Percentiles rank a stretch among this genome's conserved stretches.
Evolutionary conservation across 2,329 filamentous ascomycete species (phyloP).

Genomic region (Fusarium foetens): DNA sequence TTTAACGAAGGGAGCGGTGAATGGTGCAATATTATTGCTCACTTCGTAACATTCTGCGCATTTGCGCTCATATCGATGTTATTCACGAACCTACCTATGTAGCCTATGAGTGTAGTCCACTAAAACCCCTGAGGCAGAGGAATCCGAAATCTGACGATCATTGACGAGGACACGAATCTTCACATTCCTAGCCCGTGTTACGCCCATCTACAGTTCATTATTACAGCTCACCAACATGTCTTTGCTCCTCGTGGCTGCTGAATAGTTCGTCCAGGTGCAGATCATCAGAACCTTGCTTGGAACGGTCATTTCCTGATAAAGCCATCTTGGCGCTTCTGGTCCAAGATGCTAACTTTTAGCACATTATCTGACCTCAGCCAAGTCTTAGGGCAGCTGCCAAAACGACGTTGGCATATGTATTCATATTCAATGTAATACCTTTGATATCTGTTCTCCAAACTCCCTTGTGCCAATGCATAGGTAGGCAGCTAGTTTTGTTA

Average conservation of each 20-base stretch:
- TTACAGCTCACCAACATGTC: not conserved
- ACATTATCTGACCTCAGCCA: not conserved
- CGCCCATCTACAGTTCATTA: not conserved
- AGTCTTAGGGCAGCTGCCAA: not conserved
- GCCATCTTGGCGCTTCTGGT: not conserved
- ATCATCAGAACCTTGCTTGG: not conserved
- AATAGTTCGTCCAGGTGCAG: not conserved
- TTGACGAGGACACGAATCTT: not conserved
- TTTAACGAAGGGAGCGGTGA: slow-evolving; percentile 21
- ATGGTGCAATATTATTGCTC: slow-evolving; percentile 10
- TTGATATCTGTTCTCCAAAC: slow-evolving; percentile 2
- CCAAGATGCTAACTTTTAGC: not conserved
- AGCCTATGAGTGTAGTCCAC: not conserved
- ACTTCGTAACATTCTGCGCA: slow-evolving; percentile 9
- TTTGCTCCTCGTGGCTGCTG: not conserved
- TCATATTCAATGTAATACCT: not conserved
- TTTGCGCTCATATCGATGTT: slow-evolving; percentile 9
- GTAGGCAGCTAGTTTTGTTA: not conserved
- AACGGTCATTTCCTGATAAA: not conserved
- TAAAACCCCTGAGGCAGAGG: not conserved
- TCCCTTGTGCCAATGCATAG: not conserved
- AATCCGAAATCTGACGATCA: slow-evolving; percentile 7
- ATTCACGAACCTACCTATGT: not conserved
- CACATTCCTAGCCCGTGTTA: slow-evolving; percentile 5
- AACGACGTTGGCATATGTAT: slow-evolving; percentile 3